phyloP scores from a whole-genome alignment of 768 basidiomycete genomes.

The Clitopilus hobsonii region DNA sequence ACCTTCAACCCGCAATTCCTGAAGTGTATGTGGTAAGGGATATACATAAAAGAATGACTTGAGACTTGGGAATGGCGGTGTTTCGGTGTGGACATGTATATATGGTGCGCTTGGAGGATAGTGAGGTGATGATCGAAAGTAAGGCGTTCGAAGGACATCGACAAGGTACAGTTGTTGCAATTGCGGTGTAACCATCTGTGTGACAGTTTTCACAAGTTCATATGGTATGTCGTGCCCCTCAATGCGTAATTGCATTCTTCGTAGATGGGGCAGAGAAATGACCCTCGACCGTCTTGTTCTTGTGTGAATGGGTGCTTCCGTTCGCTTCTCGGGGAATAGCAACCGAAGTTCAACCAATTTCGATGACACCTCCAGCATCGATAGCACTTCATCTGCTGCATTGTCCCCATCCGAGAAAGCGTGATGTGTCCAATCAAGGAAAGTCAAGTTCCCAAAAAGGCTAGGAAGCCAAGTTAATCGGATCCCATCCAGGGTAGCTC shows the following conservation, averaged over 20 bases:
- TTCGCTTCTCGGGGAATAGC: conserved; percentile 41
- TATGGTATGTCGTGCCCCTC: conserved; percentile 55
- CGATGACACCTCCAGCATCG: conserved; percentile 51
- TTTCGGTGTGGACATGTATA: neutral
- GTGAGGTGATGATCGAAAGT: neutral
- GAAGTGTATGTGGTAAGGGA: conserved; percentile 32
- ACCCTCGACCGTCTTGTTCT: conserved; percentile 22
- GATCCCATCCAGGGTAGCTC: conserved; percentile 58
- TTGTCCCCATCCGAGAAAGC: conserved; percentile 56
- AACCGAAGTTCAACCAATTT: conserved; percentile 51
- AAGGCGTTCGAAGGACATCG: conserved; percentile 32
- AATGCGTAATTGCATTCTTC: conserved; percentile 43
- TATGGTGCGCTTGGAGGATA: neutral
- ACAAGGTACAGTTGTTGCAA: conserved; percentile 44
- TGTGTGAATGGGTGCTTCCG: conserved; percentile 16
- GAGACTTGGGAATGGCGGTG: conserved; percentile 37
- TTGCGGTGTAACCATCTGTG: conserved; percentile 43
- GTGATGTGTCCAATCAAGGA: conserved; percentile 70
- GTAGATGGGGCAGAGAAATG: conserved; percentile 42
- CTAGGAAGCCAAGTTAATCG: conserved; percentile 59
- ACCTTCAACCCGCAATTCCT: conserved; percentile 33
- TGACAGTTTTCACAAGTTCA: conserved; percentile 50
- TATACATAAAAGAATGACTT: conserved; percentile 43
- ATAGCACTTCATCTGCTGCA: conserved; percentile 53
- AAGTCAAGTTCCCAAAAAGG: conserved; percentile 56